Percentiles rank a stretch among this genome's conserved stretches.
Evolutionary conservation across 192 early-diverging fungal species (phyloP).

Genomic region (Thoreauomyces humboldtii): DNA sequence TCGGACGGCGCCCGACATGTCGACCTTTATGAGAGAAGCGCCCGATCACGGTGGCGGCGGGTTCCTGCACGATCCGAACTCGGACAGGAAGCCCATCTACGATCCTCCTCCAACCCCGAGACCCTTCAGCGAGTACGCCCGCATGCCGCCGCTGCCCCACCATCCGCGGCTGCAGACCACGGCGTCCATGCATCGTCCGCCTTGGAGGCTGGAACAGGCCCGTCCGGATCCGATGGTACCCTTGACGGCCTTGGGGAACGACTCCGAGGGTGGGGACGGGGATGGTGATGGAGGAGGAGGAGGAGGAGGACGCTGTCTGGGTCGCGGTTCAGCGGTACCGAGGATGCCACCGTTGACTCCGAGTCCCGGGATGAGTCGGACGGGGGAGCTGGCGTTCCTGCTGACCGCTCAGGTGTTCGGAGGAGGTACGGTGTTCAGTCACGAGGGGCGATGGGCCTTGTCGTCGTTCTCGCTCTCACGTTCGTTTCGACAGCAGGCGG

Average conservation of each 20-base stretch:
- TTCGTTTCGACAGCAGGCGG: not conserved
- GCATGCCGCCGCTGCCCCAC: constrained; percentile 4
- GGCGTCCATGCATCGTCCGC: not conserved
- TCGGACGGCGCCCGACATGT: not conserved
- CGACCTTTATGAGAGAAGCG: not conserved
- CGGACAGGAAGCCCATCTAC: not conserved
- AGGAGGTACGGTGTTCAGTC: not conserved
- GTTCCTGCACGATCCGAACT: not conserved
- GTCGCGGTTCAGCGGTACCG: not conserved
- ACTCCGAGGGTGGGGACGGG: constrained; percentile 1
- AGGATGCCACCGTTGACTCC: not conserved
- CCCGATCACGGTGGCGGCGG: not conserved
- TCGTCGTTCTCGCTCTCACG: not conserved
- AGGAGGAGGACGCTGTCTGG: not conserved
- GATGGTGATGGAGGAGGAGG: not conserved
- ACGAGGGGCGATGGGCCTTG: not conserved
- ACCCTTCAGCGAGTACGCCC: not conserved
- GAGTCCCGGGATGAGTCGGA: not conserved
- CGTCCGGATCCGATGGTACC: not conserved
- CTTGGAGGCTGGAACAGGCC: constrained; percentile 2
- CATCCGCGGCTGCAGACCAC: not conserved
- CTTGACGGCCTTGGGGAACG: no score
- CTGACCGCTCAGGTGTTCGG: constrained; percentile 4
- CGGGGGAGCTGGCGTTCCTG: not conserved
- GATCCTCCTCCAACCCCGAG: not conserved